phyloP scores from a whole-genome alignment of 108 stramenopile species.

The Stephanodiscus triporus region DNA sequence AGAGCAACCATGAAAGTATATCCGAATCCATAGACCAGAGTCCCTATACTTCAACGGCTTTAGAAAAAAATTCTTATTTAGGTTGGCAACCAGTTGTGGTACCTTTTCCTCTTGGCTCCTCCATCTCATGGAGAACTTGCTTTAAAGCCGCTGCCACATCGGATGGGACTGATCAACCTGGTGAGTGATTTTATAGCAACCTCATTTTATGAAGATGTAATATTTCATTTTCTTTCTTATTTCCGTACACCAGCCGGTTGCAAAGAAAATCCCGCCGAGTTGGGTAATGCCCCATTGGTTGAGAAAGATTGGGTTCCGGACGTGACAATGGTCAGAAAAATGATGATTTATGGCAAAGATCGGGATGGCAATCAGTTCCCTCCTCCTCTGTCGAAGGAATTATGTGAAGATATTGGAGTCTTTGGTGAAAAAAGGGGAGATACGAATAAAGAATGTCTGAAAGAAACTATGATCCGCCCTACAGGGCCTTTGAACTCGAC shows the following conservation, averaged over 20 bases:
- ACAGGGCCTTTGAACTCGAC: slow-evolving; percentile 45
- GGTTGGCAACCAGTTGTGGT: slow-evolving; percentile 66
- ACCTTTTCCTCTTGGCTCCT: no score
- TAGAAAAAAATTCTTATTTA: slow-evolving; percentile 55
- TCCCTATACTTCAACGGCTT: slow-evolving; percentile 38
- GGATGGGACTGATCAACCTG: slow-evolving; percentile 29
- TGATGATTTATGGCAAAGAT: slow-evolving; percentile 61
- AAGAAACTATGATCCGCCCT: slow-evolving; percentile 30
- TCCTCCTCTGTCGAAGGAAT: slow-evolving; percentile 57
- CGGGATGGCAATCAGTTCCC: slow-evolving; percentile 73
- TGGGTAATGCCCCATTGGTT: slow-evolving; percentile 24
- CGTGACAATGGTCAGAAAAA: slow-evolving; percentile 69
- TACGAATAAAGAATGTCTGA: slow-evolving; percentile 50
- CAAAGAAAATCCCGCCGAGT: slow-evolving; percentile 52
- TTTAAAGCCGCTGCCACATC: slow-evolving; percentile 51
- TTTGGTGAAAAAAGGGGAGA: slow-evolving; percentile 44
- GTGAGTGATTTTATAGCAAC: background rate
- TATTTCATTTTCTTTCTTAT: background rate
- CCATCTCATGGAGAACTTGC: slow-evolving; percentile 67
- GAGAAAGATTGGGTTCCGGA: slow-evolving; percentile 68
- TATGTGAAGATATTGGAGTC: slow-evolving; percentile 63
- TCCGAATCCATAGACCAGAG: slow-evolving; percentile 3
- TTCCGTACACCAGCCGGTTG: slow-evolving; percentile 43
- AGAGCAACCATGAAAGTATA: background rate
- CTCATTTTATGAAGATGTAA: background rate